These are phyloP conservation scores for Chlorella sp. DNA, from an alignment of 139 green algal species.

Conservation along the genomic window DNA sequence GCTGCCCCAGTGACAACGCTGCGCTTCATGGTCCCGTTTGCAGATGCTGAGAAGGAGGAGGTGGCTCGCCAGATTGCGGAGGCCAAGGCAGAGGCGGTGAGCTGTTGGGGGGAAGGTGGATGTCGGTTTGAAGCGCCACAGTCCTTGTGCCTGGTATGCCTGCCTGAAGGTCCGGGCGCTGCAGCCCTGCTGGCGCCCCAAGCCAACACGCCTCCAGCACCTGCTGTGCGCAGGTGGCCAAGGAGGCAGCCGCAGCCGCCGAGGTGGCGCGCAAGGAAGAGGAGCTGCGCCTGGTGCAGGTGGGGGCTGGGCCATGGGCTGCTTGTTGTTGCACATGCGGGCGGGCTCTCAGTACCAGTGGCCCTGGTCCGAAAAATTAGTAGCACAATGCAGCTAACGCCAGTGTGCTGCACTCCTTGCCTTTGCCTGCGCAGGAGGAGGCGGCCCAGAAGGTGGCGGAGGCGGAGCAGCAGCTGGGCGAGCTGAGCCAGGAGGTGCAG, in stretches of 20 bases:
- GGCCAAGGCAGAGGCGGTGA: background rate
- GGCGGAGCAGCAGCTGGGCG: slow-evolving; percentile 35
- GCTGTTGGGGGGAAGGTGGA: background rate
- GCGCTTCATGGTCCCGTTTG: no score
- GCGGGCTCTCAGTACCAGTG: no score
- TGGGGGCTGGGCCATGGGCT: slow-evolving; percentile 12
- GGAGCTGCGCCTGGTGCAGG: slow-evolving; percentile 22
- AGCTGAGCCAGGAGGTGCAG: slow-evolving; percentile 56
- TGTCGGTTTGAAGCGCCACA: no score
- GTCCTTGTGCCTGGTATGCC: no score
- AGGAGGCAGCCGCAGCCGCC: background rate
- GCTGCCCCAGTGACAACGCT: no score
- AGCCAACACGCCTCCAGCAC: no score
- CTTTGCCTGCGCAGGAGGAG: slow-evolving; percentile 17
- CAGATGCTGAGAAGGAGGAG: slow-evolving; percentile 25
- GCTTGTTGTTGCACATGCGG: slow-evolving; percentile 37
- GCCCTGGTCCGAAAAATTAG: no score
- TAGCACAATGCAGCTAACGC: no score
- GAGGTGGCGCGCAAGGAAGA: slow-evolving; percentile 23
- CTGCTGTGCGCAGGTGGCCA: background rate
- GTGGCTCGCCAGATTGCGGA: background rate
- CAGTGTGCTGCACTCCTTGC: no score
- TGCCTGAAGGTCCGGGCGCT: no score
- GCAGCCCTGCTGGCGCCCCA: no score
- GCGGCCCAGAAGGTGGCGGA: slow-evolving; percentile 27